Evolutionary conservation across 306 rosid genomes (phyloP), one percentile per base, ranked within the genome.

Genomic region (Prunus padus): DNA sequence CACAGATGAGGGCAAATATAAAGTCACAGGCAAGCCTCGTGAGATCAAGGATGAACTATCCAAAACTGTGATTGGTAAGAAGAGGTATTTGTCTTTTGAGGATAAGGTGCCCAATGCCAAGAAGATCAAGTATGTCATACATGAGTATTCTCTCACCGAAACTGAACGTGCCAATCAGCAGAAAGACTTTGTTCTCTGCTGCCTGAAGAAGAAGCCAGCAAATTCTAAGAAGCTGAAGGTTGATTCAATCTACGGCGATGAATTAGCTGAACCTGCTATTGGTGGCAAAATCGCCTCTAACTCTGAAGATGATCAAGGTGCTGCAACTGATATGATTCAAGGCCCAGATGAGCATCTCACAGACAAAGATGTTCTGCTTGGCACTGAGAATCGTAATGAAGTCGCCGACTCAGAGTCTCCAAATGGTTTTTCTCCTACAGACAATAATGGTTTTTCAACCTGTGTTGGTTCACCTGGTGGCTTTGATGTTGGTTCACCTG

Each of bases 101-200:
- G 88, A 26, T 3, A 82, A 80, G 57, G 60, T 16, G 81, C 79
- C 81, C 11, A 0, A 4, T 11, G 81, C 76, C 60, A 28, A 19
- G 9, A 76, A 60, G 80, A 84, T 87, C 76, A 47, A 82, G 0
- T 91, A 92, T 91, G 88, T 91, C 37, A 87, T 89, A 12, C 98
- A 93, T 20, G 96, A 91, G 69, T 91, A 91, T 64, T 84, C 82
- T 57, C 33, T 67, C 55, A 2, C 65, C 9, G 22, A 30, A 51
- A 78, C 83, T 20, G 4, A 2, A 11, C 40, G 5, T 33, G 40
- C 40, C 40, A 33, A 33, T 33, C 40, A 33, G 40, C 1, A 33
- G 40, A 0, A 5, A 33, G 40, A 33, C 8, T 33, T 33, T 33
- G 40, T 33, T 33, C 8, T 33, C 40, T 33, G 40, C 40, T 33